These are phyloP conservation scores for Schoenoplectus triqueter DNA, from an alignment of 202 grass and related monocot genomes.

Conservation along the genomic window DNA sequence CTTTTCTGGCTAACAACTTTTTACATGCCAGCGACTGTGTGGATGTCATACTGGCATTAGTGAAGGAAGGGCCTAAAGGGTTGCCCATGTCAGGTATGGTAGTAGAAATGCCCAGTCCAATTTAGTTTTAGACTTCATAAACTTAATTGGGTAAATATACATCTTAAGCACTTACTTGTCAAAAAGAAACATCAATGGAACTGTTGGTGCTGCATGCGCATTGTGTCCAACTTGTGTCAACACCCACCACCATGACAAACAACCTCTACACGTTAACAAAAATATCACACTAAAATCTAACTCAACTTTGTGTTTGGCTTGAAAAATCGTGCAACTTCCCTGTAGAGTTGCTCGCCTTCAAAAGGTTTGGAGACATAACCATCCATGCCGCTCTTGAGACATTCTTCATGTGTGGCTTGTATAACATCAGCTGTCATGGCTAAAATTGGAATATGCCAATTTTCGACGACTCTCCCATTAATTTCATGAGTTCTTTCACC, in stretches of 20 bases:
- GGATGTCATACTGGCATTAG: neutral
- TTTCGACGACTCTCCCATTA: conserved; percentile 42
- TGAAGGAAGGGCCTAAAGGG: neutral
- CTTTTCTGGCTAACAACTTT: neutral
- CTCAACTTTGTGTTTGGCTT: conserved; percentile 59
- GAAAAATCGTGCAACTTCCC: conserved; percentile 93
- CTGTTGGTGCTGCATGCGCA: conserved; percentile 30
- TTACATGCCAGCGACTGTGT: neutral
- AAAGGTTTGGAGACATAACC: conserved; percentile 98
- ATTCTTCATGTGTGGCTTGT: conserved; percentile 93
- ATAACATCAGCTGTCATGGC: conserved; percentile 99
- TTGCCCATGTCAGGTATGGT: conserved; percentile 8
- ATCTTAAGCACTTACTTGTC: conserved; percentile 1
- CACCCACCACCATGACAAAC: conserved; percentile 62
- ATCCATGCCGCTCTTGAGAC: conserved; percentile 85
- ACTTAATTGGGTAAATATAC: neutral
- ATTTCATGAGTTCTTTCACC: conserved; percentile 57
- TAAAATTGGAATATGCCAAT: conserved; percentile 87
- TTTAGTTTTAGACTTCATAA: neutral
- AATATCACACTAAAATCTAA: conserved; percentile 32
- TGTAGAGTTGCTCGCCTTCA: conserved; percentile 96
- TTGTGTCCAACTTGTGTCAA: conserved; percentile 34
- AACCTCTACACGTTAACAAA: conserved; percentile 52
- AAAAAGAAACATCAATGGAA: conserved; percentile 35
- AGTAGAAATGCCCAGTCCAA: neutral